Base-by-base conservation (phyloP, 176 grass and related monocot genomes). In the Musa beccarii region DNA sequence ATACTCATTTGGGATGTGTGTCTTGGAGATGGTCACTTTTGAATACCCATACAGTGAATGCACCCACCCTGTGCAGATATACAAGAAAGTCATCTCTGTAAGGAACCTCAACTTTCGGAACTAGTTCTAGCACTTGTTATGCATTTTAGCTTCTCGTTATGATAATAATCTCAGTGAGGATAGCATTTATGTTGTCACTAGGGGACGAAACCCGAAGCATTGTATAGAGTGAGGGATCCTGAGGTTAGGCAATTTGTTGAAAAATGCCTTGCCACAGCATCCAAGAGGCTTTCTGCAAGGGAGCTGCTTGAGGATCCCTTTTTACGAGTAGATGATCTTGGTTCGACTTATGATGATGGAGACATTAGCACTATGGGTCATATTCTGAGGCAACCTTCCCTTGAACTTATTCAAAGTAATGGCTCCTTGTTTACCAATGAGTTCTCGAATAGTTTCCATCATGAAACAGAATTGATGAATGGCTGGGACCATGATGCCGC, bases 21-120 rank as follows among this genome's bases (percentile, higher is more conserved):
- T 99, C 28, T 80, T 99, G 10, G 95, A 99, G 80, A 99, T 99
- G 95, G 79, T 99, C 21, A 94, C 95, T 2, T 99, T 92, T 13
- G 95, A 99, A 56, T 99, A 99, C 66, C 95, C 95, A 0, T 99
- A 99, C 63, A 99, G 91, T 23, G 95, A 99, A 68, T 99, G 95
- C 76, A 75, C 85, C 0, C 86, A 94, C 83, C 95, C 95, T 2
- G 88, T 89, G 25, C 88, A 94, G 77, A 99, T 99, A 67, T 99
- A 99, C 81, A 99, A 92, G 83, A 99, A 89, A 92, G 95, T 99
- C 34, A 85, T 89, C 64, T 94, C 90, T 81, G 94, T 97, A 86
- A 87, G 90, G 78, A 81, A 52, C 43, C 2, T 6, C 10, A 10
- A 25, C 11, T 15, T 78, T 53, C 23, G 34, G 21, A 25, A 59